Percentiles rank a stretch among this genome's conserved stretches.
Evolutionary conservation across 139 green algal species (phyloP).

Genomic region (Volvox reticuliferus): DNA sequence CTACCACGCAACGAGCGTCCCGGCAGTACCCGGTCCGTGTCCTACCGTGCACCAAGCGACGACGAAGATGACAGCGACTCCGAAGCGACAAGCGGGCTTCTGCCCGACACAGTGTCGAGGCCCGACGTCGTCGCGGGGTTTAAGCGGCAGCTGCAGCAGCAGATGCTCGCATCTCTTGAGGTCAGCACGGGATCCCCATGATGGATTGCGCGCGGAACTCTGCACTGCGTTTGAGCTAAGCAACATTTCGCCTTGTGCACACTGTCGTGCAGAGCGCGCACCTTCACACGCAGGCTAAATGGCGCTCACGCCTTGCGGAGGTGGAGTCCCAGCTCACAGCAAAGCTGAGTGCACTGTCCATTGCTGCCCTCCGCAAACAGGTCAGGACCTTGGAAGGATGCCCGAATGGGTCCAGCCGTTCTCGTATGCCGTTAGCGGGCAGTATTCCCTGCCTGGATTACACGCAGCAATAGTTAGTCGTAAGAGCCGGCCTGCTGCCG

Average conservation of each 20-base stretch:
- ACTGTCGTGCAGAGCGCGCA: no score
- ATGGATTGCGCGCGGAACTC: no score
- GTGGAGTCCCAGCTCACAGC: slow-evolving; percentile 24
- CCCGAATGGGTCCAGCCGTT: no score
- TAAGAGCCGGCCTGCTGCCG: no score
- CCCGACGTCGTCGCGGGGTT: slow-evolving; percentile 25
- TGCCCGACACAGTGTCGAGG: neutral
- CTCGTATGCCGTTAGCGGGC: no score
- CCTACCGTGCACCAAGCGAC: slow-evolving; percentile 30
- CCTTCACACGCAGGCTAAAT: neutral
- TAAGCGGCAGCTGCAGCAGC: slow-evolving; percentile 7
- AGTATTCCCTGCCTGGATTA: no score
- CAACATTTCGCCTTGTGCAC: neutral
- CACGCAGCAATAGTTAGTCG: no score
- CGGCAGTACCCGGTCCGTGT: neutral
- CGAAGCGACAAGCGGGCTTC: neutral
- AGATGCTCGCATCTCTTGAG: slow-evolving; percentile 29
- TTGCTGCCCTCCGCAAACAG: neutral
- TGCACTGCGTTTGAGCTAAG: neutral
- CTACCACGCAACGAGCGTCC: neutral
- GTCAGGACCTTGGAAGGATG: neutral
- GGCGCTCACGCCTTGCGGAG: slow-evolving; percentile 13
- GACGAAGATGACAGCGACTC: neutral
- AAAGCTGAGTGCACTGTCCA: neutral
- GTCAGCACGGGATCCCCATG: neutral